Evolutionary conservation across 73 alveolate genomes (phyloP).

Genomic region (Breviolum minutum): DNA sequence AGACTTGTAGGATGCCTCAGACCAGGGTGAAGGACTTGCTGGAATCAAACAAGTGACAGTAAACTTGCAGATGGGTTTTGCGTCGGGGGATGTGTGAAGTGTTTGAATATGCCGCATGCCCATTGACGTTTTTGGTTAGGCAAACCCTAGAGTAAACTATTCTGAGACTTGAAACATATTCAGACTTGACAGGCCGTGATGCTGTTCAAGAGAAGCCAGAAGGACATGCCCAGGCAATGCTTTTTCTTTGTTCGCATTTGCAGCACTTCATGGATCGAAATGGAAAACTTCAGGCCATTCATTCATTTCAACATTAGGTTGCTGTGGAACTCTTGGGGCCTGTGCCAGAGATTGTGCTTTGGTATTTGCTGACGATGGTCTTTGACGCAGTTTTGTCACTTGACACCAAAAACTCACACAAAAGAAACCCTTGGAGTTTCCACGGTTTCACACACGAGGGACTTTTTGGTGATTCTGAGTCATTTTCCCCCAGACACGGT

Average conservation of each 20-base stretch:
- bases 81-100: too few relatives aligned
- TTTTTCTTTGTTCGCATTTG: background rate
- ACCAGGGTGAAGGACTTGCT: too few relatives aligned
- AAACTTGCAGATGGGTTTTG: background rate
- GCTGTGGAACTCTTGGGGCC: slow-evolving; percentile 86
- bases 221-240: slow-evolving; percentile 76
- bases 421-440: too few relatives aligned
- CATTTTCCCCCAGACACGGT: background rate
- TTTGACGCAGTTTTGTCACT: slow-evolving; percentile 77
- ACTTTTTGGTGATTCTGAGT: background rate
- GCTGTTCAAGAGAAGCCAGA: slow-evolving; percentile 52
- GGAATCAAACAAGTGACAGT: too few relatives aligned
- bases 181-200: slow-evolving; percentile 5
- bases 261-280: background rate
- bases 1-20: background rate
- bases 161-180: too few relatives aligned
- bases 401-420: background rate
- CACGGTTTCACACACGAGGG: background rate
- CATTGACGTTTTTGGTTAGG: too few relatives aligned
- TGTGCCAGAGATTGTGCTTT: slow-evolving; percentile 75
- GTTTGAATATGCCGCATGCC: too few relatives aligned
- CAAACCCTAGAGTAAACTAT: too few relatives aligned
- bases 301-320: background rate
- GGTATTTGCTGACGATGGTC: slow-evolving; percentile 91
- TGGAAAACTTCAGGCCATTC: background rate